Evolutionary conservation across 495 filamentous ascomycete species (phyloP), one percentile per base, ranked within the genome.

Genomic region (Podospora pseudoanserina): DNA sequence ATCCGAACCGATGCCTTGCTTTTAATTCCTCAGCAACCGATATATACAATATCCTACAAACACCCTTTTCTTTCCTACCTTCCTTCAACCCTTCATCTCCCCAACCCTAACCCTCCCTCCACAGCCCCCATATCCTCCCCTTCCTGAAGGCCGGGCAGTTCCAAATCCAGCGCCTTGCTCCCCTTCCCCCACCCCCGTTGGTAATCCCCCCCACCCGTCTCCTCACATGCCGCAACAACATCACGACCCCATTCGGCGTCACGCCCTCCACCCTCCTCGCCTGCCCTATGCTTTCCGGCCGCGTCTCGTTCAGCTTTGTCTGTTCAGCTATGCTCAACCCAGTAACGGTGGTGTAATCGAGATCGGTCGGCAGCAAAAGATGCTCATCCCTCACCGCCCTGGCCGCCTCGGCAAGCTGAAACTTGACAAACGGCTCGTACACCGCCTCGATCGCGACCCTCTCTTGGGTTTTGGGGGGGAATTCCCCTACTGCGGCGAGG

Each of bases 221-320:
- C 69, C 66, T 57, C 66, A 87, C 86, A 73, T 83, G 83, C 53
- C 74, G 77, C n/a, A 91, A 73, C 67, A 92, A 67, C 62, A 80
- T 76, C 65, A 91, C 69, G 32, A 84, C 83, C 0, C 87, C 89
- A 3, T 82, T 79, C 0, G 89, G 87, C 34, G 89, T 91, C 7
- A 89, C 78, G 2, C 95, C 94, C 77, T 99, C 95, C 63, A 97
- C 87, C 11, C 96, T 80, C 62, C 92, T 80, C 19, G 94, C 94
- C 88, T 96, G 94, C 3, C 92, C 96, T 27, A 99, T 79, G 62
- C 85, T 94, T 73, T 93, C 91, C 5, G 95, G 95, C 55, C 87
- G 78, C 11, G 92, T 87, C 26, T 80, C 80, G 39, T 85, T 80
- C n/a, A 99, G 84, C 6, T 89, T 84, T 13, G 83, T 79, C 71